A percentile compares a stretch with the other conserved stretches of the same genome.
phyloP scores from a whole-genome alignment of 495 filamentous ascomycete genomes.

The Penicillium waksmanii region DNA sequence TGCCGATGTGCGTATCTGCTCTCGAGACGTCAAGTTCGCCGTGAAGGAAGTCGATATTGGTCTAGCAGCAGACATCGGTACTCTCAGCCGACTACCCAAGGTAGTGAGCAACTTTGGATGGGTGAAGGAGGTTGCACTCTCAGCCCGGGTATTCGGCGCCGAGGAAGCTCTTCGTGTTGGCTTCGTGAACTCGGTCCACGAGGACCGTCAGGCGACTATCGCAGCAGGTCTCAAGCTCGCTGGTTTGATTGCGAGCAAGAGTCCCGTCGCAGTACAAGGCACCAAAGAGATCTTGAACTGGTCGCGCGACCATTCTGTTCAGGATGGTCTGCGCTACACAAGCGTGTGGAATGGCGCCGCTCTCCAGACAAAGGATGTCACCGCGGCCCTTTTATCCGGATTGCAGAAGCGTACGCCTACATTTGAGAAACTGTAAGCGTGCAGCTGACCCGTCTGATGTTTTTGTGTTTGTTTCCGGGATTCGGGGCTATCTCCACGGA shows the following conservation, averaged over 20 bases:
- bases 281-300: slow-evolving; percentile 94
- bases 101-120: slow-evolving; percentile 75
- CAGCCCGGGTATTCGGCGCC: slow-evolving; percentile 74
- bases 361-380: slow-evolving; percentile 80
- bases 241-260: slow-evolving; percentile 72
- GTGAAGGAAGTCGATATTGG: slow-evolving; percentile 98
- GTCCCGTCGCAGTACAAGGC: slow-evolving; percentile 87
- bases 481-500: not conserved
- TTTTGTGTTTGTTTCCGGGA: too few species aligned
- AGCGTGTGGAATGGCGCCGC: slow-evolving; percentile 83
- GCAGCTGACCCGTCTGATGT: not conserved
- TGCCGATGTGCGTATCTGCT: slow-evolving; percentile 78
- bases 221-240: slow-evolving; percentile 68
- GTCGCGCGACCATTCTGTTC: slow-evolving; percentile 74
- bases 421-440: slow-evolving; percentile 79
- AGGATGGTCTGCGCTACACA: slow-evolving; percentile 83
- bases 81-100: slow-evolving; percentile 82
- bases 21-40: slow-evolving; percentile 63
- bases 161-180: slow-evolving; percentile 82
- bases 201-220: slow-evolving; percentile 64
- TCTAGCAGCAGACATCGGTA: slow-evolving; percentile 91
- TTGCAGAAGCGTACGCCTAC: slow-evolving; percentile 77
- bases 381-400: slow-evolving; percentile 71
- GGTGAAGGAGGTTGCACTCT: slow-evolving; percentile 89
- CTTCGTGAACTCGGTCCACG: slow-evolving; percentile 79